phyloP scores from a whole-genome alignment of 2,329 filamentous ascomycete genomes.

The Aspergillus proliferans region DNA sequence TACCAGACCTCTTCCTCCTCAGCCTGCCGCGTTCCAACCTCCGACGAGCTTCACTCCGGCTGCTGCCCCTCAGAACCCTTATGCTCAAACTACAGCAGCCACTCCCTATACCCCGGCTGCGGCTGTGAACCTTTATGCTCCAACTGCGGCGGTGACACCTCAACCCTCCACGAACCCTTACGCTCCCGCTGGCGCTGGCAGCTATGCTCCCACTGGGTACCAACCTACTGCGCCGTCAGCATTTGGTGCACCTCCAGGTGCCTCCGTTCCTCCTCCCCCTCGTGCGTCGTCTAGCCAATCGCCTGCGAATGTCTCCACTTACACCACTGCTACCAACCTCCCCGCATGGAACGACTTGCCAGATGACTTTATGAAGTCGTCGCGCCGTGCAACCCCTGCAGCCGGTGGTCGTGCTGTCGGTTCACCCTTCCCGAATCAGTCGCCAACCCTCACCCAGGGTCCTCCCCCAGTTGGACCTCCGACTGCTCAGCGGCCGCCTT shows the following conservation, averaged over 20 bases:
- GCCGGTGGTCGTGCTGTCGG: slow-evolving; percentile 55
- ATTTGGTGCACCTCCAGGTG: slow-evolving; percentile 42
- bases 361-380: slow-evolving; percentile 67
- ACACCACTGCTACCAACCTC: slow-evolving; percentile 58
- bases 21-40: slow-evolving; percentile 32
- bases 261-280: slow-evolving; percentile 53
- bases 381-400: slow-evolving; percentile 68
- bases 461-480: slow-evolving; percentile 54
- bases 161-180: slow-evolving; percentile 23
- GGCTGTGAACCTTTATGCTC: slow-evolving; percentile 15
- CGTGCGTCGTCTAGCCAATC: slow-evolving; percentile 60
- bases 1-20: slow-evolving; percentile 38
- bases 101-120: slow-evolving; percentile 15
- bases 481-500: slow-evolving; percentile 59
- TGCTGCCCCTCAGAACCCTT: slow-evolving; percentile 35
- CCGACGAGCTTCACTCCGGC: slow-evolving; percentile 26
- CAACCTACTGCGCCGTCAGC: slow-evolving; percentile 45
- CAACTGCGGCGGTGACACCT: slow-evolving; percentile 10
- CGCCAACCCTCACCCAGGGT: slow-evolving; percentile 34
- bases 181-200: slow-evolving; percentile 23
- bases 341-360: slow-evolving; percentile 94
- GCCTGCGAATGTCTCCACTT: slow-evolving; percentile 58
- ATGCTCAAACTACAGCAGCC: slow-evolving; percentile 31
- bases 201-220: slow-evolving; percentile 45
- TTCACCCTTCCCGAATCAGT: slow-evolving; percentile 69